These are phyloP conservation scores for Diospyros kaki DNA, from an alignment of 148 eudicot species.

Conservation along the genomic window DNA sequence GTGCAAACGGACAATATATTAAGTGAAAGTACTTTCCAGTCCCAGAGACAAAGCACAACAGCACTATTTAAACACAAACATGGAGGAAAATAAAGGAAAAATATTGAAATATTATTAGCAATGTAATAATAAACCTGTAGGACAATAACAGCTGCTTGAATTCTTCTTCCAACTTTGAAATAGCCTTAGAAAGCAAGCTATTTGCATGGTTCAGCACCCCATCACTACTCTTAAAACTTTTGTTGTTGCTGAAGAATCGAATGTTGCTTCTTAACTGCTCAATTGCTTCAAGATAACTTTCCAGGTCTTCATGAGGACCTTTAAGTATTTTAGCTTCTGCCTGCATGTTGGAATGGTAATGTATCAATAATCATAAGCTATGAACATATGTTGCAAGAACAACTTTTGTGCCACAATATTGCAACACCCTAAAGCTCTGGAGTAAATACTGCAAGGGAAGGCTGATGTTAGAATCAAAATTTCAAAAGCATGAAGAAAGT, in stretches of 20 bases:
- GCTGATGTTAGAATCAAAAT: too few species aligned
- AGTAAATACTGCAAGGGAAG: too few species aligned
- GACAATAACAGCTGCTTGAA: slow-evolving; percentile 71
- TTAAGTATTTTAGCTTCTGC: slow-evolving; percentile 92
- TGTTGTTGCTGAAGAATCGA: slow-evolving; percentile 72
- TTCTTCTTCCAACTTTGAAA: slow-evolving; percentile 95
- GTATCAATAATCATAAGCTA: not conserved
- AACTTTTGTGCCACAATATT: not conserved
- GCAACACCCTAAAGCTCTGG: too few species aligned
- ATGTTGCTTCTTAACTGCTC: slow-evolving; percentile 82
- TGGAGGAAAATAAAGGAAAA: not conserved
- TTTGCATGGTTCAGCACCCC: slow-evolving; percentile 77
- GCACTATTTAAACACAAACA: not conserved
- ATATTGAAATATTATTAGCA: not conserved
- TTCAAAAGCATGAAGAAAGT: too few species aligned
- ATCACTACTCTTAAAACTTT: slow-evolving; percentile 90
- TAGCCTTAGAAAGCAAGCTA: slow-evolving; percentile 76
- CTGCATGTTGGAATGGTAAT: slow-evolving; percentile 33
- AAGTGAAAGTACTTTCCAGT: not conserved
- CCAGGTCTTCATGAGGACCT: slow-evolving; percentile 96
- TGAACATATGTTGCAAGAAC: slow-evolving; percentile 1
- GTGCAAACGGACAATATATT: not conserved
- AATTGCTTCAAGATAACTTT: slow-evolving; percentile 93
- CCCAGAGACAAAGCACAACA: not conserved
- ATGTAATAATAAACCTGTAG: slow-evolving; percentile 57